Evolutionary conservation across 164 flowering plant genomes (phyloP).

Genomic region (Paratinospora sagittata): DNA sequence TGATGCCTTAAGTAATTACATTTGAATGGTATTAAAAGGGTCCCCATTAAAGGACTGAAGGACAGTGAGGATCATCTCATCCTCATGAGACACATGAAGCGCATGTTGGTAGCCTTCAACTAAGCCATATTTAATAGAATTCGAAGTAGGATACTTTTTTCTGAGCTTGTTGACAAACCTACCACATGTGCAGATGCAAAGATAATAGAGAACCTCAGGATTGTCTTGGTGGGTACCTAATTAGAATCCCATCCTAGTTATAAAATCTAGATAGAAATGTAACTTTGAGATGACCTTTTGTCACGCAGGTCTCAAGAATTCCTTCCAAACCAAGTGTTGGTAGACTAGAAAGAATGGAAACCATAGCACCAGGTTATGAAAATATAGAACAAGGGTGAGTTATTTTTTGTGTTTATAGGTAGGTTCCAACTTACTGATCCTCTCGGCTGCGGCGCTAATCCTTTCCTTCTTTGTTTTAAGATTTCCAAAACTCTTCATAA

Average conservation of each 20-base stretch:
- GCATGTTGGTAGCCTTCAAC: no score
- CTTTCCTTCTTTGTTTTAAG: conserved; percentile 25
- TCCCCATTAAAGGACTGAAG: background rate
- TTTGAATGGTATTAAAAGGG: background rate
- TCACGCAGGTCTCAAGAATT: conserved; percentile 56
- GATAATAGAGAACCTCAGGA: background rate
- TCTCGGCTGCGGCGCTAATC: background rate
- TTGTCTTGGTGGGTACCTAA: background rate
- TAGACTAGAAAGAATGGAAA: conserved; percentile 55
- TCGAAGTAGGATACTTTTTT: no score
- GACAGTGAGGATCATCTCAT: no score
- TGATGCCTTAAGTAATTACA: background rate
- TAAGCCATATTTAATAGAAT: background rate
- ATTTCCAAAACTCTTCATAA: conserved; percentile 63
- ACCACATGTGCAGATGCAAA: background rate
- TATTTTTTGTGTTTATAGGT: background rate
- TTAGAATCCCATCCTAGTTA: background rate
- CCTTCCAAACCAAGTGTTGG: conserved; percentile 27
- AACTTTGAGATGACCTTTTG: background rate
- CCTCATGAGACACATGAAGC: no score
- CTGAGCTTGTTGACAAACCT: no score
- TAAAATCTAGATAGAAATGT: no score
- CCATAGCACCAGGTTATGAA: conserved; percentile 30
- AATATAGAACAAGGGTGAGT: conserved; percentile 29
- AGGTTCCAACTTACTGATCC: background rate